Evolutionary conservation across 208 protist species (phyloP).

Genomic region (Naegleria gruberi): DNA sequence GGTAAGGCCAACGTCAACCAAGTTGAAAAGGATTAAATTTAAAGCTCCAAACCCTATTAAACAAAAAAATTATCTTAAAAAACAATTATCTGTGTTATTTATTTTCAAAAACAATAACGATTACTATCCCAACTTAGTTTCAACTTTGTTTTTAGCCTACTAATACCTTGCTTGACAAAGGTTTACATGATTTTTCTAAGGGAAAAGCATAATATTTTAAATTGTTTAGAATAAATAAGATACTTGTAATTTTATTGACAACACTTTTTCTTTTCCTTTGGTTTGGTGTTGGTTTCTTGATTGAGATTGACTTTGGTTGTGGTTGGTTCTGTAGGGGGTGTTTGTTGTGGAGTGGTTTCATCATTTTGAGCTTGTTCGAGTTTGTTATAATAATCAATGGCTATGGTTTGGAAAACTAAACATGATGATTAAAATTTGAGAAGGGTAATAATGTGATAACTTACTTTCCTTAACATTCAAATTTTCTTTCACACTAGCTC

Average conservation of each 20-base stretch:
- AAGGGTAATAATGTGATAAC: background rate
- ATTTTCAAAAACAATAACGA: too few relatives aligned
- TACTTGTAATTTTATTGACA: background rate
- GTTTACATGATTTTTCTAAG: too few relatives aligned
- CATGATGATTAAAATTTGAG: background rate
- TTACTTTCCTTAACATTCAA: background rate
- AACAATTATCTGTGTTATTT: too few relatives aligned
- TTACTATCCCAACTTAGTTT: too few relatives aligned
- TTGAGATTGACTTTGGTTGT: background rate
- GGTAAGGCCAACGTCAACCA: conserved; percentile 28
- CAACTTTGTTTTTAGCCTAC: too few relatives aligned
- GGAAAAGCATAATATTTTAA: too few relatives aligned
- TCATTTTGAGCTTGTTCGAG: background rate
- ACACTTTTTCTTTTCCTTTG: background rate
- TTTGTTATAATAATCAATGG: background rate
- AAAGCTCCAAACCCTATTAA: background rate
- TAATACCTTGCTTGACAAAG: too few relatives aligned
- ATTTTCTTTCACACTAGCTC: conserved; percentile 10
- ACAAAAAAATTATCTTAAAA: background rate
- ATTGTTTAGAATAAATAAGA: too few relatives aligned
- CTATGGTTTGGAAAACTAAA: background rate
- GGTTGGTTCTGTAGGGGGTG: background rate
- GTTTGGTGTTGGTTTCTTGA: background rate
- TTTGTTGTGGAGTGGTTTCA: background rate
- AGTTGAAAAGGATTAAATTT: background rate